Conservation (phyloP, 139 green algal species). For the Ettlia oleoabundans region DNA sequence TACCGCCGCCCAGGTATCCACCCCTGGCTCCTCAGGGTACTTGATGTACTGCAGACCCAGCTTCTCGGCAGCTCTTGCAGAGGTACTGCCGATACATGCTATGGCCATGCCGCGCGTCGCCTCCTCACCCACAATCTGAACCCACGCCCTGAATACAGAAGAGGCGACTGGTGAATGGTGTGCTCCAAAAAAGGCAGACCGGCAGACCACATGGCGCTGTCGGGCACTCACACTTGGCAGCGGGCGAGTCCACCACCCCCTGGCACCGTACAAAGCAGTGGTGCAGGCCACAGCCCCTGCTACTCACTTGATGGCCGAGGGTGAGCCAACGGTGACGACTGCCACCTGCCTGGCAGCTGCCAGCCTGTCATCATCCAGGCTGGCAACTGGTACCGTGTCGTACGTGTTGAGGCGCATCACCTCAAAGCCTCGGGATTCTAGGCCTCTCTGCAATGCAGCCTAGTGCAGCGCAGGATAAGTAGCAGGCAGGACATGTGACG, state of each 20-base stretch:
- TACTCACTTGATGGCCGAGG: slow-evolving; percentile 82
- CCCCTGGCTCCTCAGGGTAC: slow-evolving; percentile 2
- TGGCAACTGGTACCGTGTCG: slow-evolving; percentile 71
- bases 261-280: no score
- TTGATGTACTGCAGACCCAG: slow-evolving; percentile 59
- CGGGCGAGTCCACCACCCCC: no score
- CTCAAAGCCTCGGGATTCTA: slow-evolving; percentile 67
- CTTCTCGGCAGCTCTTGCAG: slow-evolving; percentile 63
- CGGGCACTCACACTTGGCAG: no score
- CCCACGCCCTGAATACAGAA: slow-evolving; percentile 70
- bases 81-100: slow-evolving; percentile 87
- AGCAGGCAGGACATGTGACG: no score
- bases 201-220: neutral
- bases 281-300: no score
- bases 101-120: slow-evolving; percentile 40
- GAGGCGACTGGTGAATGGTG: neutral
- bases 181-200: neutral
- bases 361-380: slow-evolving; percentile 52
- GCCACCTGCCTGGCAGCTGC: slow-evolving; percentile 56
- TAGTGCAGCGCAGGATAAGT: neutral
- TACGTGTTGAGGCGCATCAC: slow-evolving; percentile 89
- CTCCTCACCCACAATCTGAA: slow-evolving; percentile 62
- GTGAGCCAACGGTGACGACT: slow-evolving; percentile 85
- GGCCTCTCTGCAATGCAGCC: slow-evolving; percentile 59
- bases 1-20: slow-evolving; percentile 25